Percentiles rank a stretch among this genome's conserved stretches.
Evolutionary conservation across 1,284 basidiomycete genomes (phyloP).

Genomic region (Ceratobasidium theobromae): DNA sequence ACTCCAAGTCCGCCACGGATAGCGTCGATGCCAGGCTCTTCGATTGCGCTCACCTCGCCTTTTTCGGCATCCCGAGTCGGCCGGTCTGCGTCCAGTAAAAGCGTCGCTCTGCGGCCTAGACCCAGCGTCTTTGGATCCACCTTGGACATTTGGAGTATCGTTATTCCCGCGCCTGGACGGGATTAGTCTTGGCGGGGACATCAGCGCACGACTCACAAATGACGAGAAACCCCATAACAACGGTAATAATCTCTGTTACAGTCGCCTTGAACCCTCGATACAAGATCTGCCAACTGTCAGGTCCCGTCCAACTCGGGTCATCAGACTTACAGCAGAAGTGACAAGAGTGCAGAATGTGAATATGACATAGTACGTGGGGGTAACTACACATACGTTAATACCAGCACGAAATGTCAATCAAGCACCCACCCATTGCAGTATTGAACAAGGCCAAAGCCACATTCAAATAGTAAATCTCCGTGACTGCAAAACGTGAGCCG

Average conservation of each 20-base stretch:
- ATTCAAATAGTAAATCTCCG: conserved; percentile 95
- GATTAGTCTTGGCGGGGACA: conserved; percentile 41
- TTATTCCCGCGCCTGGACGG: conserved; percentile 68
- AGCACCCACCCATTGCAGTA: conserved; percentile 75
- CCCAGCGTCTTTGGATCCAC: conserved; percentile 75
- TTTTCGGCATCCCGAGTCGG: conserved; percentile 58
- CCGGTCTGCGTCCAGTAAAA: conserved; percentile 77
- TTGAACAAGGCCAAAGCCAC: conserved; percentile 96
- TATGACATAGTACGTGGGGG: conserved; percentile 77
- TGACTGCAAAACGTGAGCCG: conserved; percentile 51
- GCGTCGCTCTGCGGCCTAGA: conserved; percentile 82
- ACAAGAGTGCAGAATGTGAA: conserved; percentile 86
- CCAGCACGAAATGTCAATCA: too few species aligned
- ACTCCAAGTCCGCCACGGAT: conserved; percentile 87
- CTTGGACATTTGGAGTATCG: conserved; percentile 95
- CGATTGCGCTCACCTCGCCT: conserved; percentile 49
- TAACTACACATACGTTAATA: conserved; percentile 52
- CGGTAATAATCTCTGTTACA: conserved; percentile 50
- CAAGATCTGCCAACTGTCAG: conserved; percentile 58
- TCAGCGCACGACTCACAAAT: conserved; percentile 39
- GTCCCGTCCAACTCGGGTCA: neutral
- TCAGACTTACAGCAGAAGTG: conserved; percentile 68
- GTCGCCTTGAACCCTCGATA: conserved; percentile 88
- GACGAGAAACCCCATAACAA: conserved; percentile 53
- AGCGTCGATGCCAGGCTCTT: conserved; percentile 85